Conservation (phyloP, 495 filamentous ascomycete genomes). For the Sordaria brevicollis region DNA sequence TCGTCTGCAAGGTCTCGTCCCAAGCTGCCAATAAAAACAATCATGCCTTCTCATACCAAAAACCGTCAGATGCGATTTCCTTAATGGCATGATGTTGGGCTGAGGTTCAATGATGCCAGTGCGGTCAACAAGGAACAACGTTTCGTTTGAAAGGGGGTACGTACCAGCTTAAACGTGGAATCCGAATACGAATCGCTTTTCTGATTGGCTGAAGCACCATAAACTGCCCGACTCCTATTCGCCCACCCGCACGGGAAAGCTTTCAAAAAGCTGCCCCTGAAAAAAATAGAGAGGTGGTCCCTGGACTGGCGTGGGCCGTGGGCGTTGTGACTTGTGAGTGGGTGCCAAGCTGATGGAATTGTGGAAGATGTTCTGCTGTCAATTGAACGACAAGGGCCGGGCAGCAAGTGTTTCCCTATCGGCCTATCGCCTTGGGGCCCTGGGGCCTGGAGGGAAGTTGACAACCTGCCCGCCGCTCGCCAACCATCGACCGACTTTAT, state of each 20-base stretch:
- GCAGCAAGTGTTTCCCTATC: too few relatives aligned
- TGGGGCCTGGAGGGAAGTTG: neutral
- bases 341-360: neutral
- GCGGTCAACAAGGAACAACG: neutral
- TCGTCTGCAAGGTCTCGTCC: too few relatives aligned
- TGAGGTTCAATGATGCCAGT: neutral
- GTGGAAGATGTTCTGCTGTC: neutral
- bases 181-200: conserved; percentile 20
- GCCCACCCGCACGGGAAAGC: neutral
- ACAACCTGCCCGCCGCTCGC: neutral
- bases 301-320: too few relatives aligned
- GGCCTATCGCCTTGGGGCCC: neutral
- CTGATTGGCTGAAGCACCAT: conserved; percentile 13
- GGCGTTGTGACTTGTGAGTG: too few relatives aligned
- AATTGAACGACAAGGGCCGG: too few relatives aligned
- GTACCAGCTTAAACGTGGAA: conserved; percentile 8
- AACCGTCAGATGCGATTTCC: neutral
- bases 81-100: conserved; percentile 12
- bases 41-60: neutral
- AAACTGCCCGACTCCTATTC: neutral
- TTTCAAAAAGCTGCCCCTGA: neutral
- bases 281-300: neutral
- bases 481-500: conserved; percentile 1
- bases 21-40: too few relatives aligned
- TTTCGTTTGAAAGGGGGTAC: neutral